A percentile compares a stretch with the other conserved stretches of the same genome.
phyloP scores from a whole-genome alignment of 1,284 basidiomycete species.

The Leccinum subfulvum region DNA sequence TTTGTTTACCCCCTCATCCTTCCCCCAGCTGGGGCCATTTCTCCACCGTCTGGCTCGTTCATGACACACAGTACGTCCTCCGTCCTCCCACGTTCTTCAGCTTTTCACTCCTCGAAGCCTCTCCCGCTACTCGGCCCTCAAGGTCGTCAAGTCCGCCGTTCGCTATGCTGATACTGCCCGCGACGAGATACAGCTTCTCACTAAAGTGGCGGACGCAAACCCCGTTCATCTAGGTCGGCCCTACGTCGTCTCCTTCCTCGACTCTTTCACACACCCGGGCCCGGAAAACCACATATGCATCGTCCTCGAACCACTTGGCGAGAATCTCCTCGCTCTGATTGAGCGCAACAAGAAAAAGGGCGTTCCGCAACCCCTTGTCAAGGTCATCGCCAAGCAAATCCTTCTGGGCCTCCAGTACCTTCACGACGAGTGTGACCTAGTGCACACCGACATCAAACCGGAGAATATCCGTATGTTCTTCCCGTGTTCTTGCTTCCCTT shows the following conservation, averaged over 20 bases:
- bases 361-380: conserved; percentile 77
- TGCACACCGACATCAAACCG: conserved; percentile 89
- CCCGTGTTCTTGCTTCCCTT: background rate
- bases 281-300: conserved; percentile 84
- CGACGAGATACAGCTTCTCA: conserved; percentile 88
- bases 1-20: conserved; percentile 26
- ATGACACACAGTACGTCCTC: conserved; percentile 62
- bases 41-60: conserved; percentile 82
- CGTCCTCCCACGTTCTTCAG: conserved; percentile 7
- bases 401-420: conserved; percentile 89
- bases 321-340: conserved; percentile 82
- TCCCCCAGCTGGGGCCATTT: conserved; percentile 83
- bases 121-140: conserved; percentile 81
- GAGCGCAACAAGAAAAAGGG: conserved; percentile 87
- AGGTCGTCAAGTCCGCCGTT: conserved; percentile 88
- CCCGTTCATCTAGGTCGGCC: conserved; percentile 66
- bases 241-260: conserved; percentile 82
- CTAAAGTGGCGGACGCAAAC: conserved; percentile 72
- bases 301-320: conserved; percentile 88
- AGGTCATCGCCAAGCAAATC: conserved; percentile 80
- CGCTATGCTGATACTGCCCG: conserved; percentile 86
- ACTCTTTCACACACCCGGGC: conserved; percentile 74
- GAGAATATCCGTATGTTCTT: conserved; percentile 73
- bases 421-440: conserved; percentile 85
- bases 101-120: conserved; percentile 38